Base-by-base conservation (phyloP, 805 yeast genomes). In the Ogataea ganodermae region DNA sequence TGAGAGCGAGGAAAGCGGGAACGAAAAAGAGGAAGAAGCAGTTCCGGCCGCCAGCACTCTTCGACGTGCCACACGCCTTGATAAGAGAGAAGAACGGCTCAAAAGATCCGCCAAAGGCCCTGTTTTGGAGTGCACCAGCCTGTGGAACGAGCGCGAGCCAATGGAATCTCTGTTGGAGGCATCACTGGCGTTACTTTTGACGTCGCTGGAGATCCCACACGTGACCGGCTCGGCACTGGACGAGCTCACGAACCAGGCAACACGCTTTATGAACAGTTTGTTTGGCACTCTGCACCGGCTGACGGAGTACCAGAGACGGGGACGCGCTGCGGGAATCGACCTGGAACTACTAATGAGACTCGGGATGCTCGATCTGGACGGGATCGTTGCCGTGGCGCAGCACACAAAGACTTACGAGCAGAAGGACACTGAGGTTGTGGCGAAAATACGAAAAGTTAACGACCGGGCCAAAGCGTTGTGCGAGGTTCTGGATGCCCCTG, bases 221-320 rank as follows among this genome's bases (percentile, higher is more conserved):
- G 61, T 67, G 8, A 55, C 64, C 2, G 49, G 55, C 8, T 55
- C 65, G 23, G 78, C 79, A 4, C 53, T 78, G 38, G 66, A 68
- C 10, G 68, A 71, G 27, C 48, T 78, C 31, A 55, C 72, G 6
- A 56, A 63, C 3, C 55, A 74, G 31, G 65, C 73, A 0, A 59
- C 59, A 14, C 55, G 60, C 9, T 73, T 71, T 46, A 55, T 78
- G 42, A 59, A 69, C 36, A 67, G 68, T 13, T 46, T 83, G 45
- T 58, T 74, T 7, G 52, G 59, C 2, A 65, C 72, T 23, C 56
- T 85, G 21, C 79, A 78, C 39, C 74, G 74, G 50, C 63, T 79
- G 27, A 73, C 83, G 2, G 81, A 80, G 46, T 63, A 78, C 1
- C 91, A 85, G 61, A 70, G 92, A 55, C 73, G 90, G 42, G 67